A percentile compares a stretch with the other conserved stretches of the same genome.
Evolutionary conservation across 176 grass and related monocot species (phyloP).

Genomic region (Dendrocalamus sinicus): DNA sequence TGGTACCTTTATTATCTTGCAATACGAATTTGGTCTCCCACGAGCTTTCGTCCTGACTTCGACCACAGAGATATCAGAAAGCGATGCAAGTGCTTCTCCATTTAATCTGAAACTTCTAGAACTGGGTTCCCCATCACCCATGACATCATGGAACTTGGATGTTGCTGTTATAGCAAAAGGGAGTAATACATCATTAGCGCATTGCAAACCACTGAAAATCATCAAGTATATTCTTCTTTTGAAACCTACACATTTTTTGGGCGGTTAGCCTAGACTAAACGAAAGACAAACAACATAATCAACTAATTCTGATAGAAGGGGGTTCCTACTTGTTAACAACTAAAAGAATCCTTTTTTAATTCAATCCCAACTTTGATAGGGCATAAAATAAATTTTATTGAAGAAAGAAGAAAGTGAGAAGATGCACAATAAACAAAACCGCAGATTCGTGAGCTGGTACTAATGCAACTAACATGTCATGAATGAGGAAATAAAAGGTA

Average conservation of each 20-base stretch:
- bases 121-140: conserved; percentile 39
- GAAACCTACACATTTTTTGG: neutral
- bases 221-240: conserved; percentile 10
- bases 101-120: conserved; percentile 60
- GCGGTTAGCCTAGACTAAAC: neutral
- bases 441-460: neutral
- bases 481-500: neutral
- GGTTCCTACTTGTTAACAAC: conserved; percentile 7
- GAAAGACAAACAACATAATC: conserved; percentile 9
- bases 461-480: conserved; percentile 19
- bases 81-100: conserved; percentile 78
- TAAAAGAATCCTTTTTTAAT: neutral
- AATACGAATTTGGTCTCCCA: conserved; percentile 91
- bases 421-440: neutral
- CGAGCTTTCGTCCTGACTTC: conserved; percentile 89
- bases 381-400: neutral
- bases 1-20: conserved; percentile 92
- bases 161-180: conserved; percentile 55
- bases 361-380: neutral
- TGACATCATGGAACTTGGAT: conserved; percentile 58
- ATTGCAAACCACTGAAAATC: conserved; percentile 19
- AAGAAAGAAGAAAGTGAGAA: neutral
- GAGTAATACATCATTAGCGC: conserved; percentile 15
- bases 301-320: conserved; percentile 10
- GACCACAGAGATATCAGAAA: conserved; percentile 92